Base-by-base conservation (phyloP, 2,329 filamentous ascomycete species). In the Endoconidiophora polonica region DNA sequence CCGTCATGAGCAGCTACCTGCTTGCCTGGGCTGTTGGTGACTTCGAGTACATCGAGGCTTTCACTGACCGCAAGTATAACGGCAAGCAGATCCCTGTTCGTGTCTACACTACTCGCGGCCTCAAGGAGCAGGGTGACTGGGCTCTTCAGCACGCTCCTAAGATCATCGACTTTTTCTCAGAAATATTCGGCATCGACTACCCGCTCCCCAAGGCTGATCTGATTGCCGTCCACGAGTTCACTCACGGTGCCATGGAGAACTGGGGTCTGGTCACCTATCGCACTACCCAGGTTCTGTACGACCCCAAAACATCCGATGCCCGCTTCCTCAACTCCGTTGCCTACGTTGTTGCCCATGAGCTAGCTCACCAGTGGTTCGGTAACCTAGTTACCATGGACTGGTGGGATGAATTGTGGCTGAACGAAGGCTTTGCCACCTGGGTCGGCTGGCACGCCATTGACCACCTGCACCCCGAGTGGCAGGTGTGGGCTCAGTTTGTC, bases 361-460 rank as follows among this genome's bases (percentile, higher is more conserved):
- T 98, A 55, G 91, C 88, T 50, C 87, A 94, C 61, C 87, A 94
- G 67, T 94, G 88, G 88, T 94, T 94, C 58, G 87, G 87, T 37
- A 93, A 94, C 63, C 74, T 94, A 9, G 87, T 94, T 41, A 94
- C 88, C 4, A 94, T 94, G 87, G 86, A 94, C 63, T 94, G 87
- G 86, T 91, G 85, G 86, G 86, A 82, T 61, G 84, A 93, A 67
- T 74, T 91, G 39, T 94, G 87, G 87, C 74, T 94, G 48, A 94
- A 94, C 60, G 90, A 96, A 66, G 88, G 88, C 10, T 98, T 98
- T 61, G 91, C 91, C 40, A 98, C 91, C 2, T 96, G 90, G 90
- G 90, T 95, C 41, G 91, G 90, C 48, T 98, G 90, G 90, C 75
- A 88, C 54, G 88, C 87, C 7, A 79, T 88, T 52, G 86, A 96